Evolutionary conservation across 2,329 filamentous ascomycete genomes (phyloP), one percentile per base, ranked within the genome.

Genomic region (Didymella glomerata): DNA sequence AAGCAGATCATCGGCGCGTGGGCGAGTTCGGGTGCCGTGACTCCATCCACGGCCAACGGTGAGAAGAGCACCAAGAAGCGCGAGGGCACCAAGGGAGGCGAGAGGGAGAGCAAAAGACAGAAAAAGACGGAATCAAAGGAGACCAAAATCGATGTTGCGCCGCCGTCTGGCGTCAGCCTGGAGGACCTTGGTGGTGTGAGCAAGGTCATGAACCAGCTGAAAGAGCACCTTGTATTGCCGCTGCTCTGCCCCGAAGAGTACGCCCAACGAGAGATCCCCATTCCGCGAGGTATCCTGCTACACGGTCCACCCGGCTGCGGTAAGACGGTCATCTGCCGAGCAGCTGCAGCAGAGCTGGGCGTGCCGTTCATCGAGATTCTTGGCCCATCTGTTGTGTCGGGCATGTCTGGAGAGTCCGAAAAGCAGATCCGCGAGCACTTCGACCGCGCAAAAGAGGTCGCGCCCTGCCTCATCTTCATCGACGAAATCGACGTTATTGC

Each of bases 401-500:
- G 92, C 20, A 95, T 94, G 88, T 95, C 91, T 32, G 92, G 92
- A 68, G 92, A 95, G 73, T 94, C 91, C 0, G 92, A 96, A 76
- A 93, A 93, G 79, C 92, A 92, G 60, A 86, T 96, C 27, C 84
- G 92, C 34, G 91, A 94, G 65, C 84, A 92, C 47, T 96, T 96
- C 61, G 93, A 98, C 13, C 91, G 95, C 71, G 95, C 95, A 0
- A 92, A 91, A 74, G 85, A 87, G 54, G 84, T 93, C 36, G 93
- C 94, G 0, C 95, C 95, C 0, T 96, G 92, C 70, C 83, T 99
- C 5, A 84, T 99, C 4, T 96, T 97, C 71, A 90, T 98, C 57
- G 93, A 97, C 67, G 90, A 97, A 67, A 91, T 98, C 51, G 93
- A 99, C 76, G 89, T 90, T 4, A 95, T 98, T 68, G 91, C 93